Evolutionary conservation across 495 filamentous ascomycete genomes (phyloP), one percentile per base, ranked within the genome.

Genomic region (Trichoderma virens): DNA sequence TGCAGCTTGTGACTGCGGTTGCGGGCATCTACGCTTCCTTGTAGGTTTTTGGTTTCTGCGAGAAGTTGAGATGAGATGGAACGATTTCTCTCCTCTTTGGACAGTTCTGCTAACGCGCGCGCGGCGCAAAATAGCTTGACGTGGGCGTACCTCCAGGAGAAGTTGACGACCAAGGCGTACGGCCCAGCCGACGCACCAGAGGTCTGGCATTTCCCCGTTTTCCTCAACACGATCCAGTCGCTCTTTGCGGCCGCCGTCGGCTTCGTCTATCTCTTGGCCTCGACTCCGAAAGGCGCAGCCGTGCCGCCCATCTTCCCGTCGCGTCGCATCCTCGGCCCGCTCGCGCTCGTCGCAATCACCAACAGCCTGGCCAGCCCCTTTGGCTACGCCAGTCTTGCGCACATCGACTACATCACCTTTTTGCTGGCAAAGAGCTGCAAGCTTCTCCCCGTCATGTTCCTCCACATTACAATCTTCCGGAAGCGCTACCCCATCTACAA

Each of bases 361-460:
- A 89, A 87, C 67, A 90, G 91, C 1, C 90, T 98, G 65, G 91
- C 93, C 23, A 90, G 87, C 6, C 94, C 94, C 32, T 98, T 98
- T 69, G 94, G 94, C 67, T 98, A 98, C 77, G 93, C 93, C 51
- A 88, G 86, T 59, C 87, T 98, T 54, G 84, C 87, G 41, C 93
- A 98, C 75, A 93, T 98, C 78, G 94, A 98, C 83, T 98, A 98
- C 82, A 89, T 98, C 72, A 98, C 94, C 25, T 98, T 93, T 80
- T 93, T 97, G 74, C 90, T 98, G 28, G 95, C 94, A 67, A 98
- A 98, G 74, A 90, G 86, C 61, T 98, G 94, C 88, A 98, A 98
- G 76, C 83, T 98, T 20, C 87, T 98, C 11, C 94, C 94, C 3
- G 93, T 98, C 68, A 98, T 98, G 94, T 87, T 93, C 70, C 84